Conservation (phyloP, 768 basidiomycete genomes). For the Lactarius indigo region DNA sequence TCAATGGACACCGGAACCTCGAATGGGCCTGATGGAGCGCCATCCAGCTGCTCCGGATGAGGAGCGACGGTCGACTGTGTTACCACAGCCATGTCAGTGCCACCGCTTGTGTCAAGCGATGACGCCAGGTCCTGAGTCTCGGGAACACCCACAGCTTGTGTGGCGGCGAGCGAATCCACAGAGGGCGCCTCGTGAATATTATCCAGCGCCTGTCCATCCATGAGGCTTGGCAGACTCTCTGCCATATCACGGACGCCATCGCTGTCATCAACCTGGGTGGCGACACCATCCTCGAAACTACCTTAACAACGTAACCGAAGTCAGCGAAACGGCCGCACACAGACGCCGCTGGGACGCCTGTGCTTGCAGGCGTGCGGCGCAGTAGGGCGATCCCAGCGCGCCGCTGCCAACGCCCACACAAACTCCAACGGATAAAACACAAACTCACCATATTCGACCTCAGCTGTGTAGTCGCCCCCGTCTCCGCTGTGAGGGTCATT, state of each 20-base stretch:
- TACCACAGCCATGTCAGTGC: constrained; percentile 12
- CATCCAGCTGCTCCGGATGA: constrained; percentile 22
- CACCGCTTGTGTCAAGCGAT: constrained; percentile 14
- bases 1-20: constrained; percentile 10
- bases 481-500: constrained; percentile 16
- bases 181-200: constrained; percentile 22
- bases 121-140: constrained; percentile 14
- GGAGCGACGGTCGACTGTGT: constrained; percentile 8
- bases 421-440: constrained; percentile 25
- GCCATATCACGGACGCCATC: constrained; percentile 24
- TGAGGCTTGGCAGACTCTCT: constrained; percentile 22
- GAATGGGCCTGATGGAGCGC: constrained; percentile 13
- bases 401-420: constrained; percentile 31
- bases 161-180: constrained; percentile 15
- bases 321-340: constrained; percentile 56
- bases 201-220: constrained; percentile 26
- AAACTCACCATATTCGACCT: constrained; percentile 34
- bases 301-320: constrained; percentile 49
- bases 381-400: constrained; percentile 30
- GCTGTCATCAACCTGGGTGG: constrained; percentile 27
- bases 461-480: constrained; percentile 9
- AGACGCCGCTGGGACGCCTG: constrained; percentile 23
- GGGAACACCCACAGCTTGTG: constrained; percentile 18
- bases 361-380: constrained; percentile 24
- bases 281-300: constrained; percentile 40